Conservation (phyloP, 1,284 basidiomycete genomes). For the Leccinum pachyderme region DNA sequence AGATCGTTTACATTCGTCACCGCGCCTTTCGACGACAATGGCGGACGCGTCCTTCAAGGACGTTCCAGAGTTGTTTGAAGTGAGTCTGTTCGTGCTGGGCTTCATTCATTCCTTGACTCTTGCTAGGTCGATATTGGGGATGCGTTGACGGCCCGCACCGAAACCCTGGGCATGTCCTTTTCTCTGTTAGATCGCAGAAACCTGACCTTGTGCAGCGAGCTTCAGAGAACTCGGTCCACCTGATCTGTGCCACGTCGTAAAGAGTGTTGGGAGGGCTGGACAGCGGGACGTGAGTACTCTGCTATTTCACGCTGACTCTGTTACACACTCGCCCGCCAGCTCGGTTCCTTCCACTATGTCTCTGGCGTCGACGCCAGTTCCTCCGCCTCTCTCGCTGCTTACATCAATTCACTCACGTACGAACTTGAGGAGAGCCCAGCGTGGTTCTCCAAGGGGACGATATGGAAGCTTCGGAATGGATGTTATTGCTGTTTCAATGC, state of each 20-base stretch:
- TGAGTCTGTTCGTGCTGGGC: constrained; percentile 14
- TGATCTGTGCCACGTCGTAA: constrained; percentile 95
- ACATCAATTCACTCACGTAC: constrained; percentile 96
- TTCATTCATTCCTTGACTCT: constrained; percentile 5
- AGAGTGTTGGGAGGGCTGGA: constrained; percentile 81
- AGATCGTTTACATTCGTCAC: neutral
- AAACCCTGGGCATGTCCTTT: constrained; percentile 73
- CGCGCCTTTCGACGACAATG: constrained; percentile 31
- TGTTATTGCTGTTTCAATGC: constrained; percentile 99
- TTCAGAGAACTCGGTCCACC: constrained; percentile 98
- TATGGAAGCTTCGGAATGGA: constrained; percentile 94
- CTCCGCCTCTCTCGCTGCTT: constrained; percentile 95
- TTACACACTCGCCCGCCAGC: constrained; percentile 40
- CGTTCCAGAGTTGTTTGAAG: constrained; percentile 62
- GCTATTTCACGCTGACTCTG: neutral
- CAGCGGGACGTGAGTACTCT: constrained; percentile 76
- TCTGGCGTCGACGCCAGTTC: constrained; percentile 98
- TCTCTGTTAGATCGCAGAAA: neutral
- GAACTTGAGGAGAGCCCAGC: constrained; percentile 88
- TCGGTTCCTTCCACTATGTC: constrained; percentile 87
- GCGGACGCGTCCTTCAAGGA: constrained; percentile 62
- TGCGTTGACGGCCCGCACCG: constrained; percentile 85
- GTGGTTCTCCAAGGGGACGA: constrained; percentile 87
- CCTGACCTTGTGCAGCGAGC: constrained; percentile 54
- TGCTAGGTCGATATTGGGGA: constrained; percentile 87